Evolutionary conservation across 495 filamentous ascomycete species (phyloP).

Genomic region (Penicillium parvum): DNA sequence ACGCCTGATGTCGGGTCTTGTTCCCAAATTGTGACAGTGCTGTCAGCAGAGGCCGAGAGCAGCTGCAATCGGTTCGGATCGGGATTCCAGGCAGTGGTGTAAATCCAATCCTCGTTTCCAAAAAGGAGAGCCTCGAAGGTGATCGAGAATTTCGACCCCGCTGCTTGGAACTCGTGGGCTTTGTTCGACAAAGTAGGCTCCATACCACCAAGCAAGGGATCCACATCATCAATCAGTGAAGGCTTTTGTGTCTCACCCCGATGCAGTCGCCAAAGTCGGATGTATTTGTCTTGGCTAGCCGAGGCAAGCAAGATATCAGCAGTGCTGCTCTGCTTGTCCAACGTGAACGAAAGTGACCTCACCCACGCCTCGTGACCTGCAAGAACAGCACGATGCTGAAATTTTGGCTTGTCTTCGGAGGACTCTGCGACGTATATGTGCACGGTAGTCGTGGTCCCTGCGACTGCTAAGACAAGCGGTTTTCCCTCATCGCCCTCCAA

Average conservation of each 20-base stretch:
- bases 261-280: slow-evolving; percentile 87
- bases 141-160: slow-evolving; percentile 60
- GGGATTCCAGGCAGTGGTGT: slow-evolving; percentile 72
- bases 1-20: slow-evolving; percentile 76
- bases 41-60: slow-evolving; percentile 90
- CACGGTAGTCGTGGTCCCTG: slow-evolving; percentile 72
- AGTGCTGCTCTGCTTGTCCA: slow-evolving; percentile 49
- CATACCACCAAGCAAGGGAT: slow-evolving; percentile 57
- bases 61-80: slow-evolving; percentile 58
- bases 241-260: slow-evolving; percentile 48
- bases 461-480: slow-evolving; percentile 66
- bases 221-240: slow-evolving; percentile 36
- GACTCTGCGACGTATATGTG: slow-evolving; percentile 66
- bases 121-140: slow-evolving; percentile 94
- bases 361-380: slow-evolving; percentile 96
- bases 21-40: slow-evolving; percentile 89
- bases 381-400: slow-evolving; percentile 72
- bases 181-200: slow-evolving; percentile 74
- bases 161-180: slow-evolving; percentile 64
- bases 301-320: slow-evolving; percentile 82
- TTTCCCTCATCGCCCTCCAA: slow-evolving; percentile 49
- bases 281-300: slow-evolving; percentile 95
- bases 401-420: slow-evolving; percentile 37
- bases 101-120: slow-evolving; percentile 98
- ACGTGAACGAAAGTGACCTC: slow-evolving; percentile 71